Evolutionary conservation across 352 stramenopile genomes (phyloP), one percentile per base, ranked within the genome.

Genomic region (Globisporangium okanoganense): DNA sequence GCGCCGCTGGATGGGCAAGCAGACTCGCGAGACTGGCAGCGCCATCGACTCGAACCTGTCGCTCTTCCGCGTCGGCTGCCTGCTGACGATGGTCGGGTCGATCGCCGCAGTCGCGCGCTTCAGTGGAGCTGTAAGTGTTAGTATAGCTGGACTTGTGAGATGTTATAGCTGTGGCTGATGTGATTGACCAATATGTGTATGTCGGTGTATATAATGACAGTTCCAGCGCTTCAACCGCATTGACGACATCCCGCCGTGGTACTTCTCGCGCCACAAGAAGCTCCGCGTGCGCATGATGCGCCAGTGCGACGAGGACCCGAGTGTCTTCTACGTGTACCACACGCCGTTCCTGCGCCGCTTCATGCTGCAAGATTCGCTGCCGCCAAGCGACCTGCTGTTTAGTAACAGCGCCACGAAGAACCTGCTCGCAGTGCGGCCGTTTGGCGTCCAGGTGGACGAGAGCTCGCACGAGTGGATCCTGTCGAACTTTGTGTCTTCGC

Each of bases 311-410:
- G 47, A 67, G 2, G 79, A 94, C 40, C 78, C 85, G 43, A 92
- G 72, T 60, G 53, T 92, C 8, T 88, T 94, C 31, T 92, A 90
- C 60, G 83, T 94, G 43, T 92, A 92, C 61, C 85, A 94, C 62
- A 89, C 81, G 50, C 85, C 85, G 31, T 82, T 90, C 31, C 31
- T 82, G 24, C 77, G 85, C 1, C 81, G 85, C 13, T 67, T 72
- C 24, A 16, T 91, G 31, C 57, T 92, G 43, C 71, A 77, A 44
- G 85, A 94, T 60, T 76, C 72, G 13, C 45, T 90, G 18, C 80
- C 85, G 0, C 77, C 82, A 1, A 50, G 58, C n/a, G 33, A 69
- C 12, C 33, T 56, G 5, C 60, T 53, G 55, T 60, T 66, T 33
- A 54, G 41, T 13, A 67, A 64, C 31, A 51, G 59, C 18, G 33